Evolutionary conservation across 176 grass and related monocot genomes (phyloP), one percentile per base, ranked within the genome.

Genomic region (Carex scoparia): DNA sequence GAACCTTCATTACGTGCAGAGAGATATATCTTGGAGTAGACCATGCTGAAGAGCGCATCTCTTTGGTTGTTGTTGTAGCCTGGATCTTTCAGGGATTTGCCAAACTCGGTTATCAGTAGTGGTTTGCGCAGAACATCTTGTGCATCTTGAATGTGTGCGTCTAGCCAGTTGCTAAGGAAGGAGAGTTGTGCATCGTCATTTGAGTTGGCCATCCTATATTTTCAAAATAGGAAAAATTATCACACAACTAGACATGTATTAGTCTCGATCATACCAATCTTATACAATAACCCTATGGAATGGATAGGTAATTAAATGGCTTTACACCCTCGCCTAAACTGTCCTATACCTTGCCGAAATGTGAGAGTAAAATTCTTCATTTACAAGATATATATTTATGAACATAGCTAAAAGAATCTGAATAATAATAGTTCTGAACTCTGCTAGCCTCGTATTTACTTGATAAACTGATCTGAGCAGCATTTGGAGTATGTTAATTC

Each of bases 81-180:
- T 13, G 91, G 87, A 87, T 99, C 97, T 55, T 81, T 88, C 55
- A 79, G 84, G 0, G 91, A 94, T 88, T 94, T 90, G 33, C 97
- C 97, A 65, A 99, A 99, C 88, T 99, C 97, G 0, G 88, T 84
- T 57, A 99, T 48, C 2, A 99, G 88, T 61, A 99, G 87, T 23
- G 97, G 97, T 80, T 99, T 99, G 57, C 60, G 60, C 42, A 99
- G 88, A 74, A 84, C 77, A 1, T 57, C 15, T 28, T 30, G 72
- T 2, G 97, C 88, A 49, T 99, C 96, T 23, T 84, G 80, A 71
- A 99, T 80, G 91, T 95, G 96, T 14, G 84, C 78, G 62, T 96
- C 89, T 32, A 99, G 90, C 93, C 97, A 99, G 11, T 61, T 64
- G 79, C 78, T 78, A 32, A 94, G 61, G 91, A 99, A 99, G 2